phyloP scores from a whole-genome alignment of 768 basidiomycete genomes.

The Tylopilus sp. region DNA sequence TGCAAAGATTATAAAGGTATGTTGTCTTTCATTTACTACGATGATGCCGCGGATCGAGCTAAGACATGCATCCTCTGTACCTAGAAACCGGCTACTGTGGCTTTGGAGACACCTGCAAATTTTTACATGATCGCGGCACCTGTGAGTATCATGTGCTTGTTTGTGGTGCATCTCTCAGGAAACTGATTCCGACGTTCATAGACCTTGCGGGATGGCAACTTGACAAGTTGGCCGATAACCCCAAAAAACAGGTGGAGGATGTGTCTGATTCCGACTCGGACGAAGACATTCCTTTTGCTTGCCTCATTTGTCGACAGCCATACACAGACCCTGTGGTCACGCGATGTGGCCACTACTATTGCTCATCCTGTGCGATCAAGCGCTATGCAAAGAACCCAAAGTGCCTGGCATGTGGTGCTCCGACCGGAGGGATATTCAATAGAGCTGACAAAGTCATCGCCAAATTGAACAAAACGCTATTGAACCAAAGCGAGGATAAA shows the following conservation, averaged over 20 bases:
- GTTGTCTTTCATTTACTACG: constrained; percentile 27
- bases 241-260: constrained; percentile 53
- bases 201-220: constrained; percentile 99
- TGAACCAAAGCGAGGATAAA: constrained; percentile 48
- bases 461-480: constrained; percentile 73
- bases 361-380: constrained; percentile 92
- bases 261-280: constrained; percentile 68
- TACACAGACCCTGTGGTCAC: constrained; percentile 96
- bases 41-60: constrained; percentile 15
- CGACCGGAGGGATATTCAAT: constrained; percentile 96
- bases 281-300: constrained; percentile 97
- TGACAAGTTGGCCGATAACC: constrained; percentile 83
- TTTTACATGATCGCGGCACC: constrained; percentile 95
- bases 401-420: constrained; percentile 89
- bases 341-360: constrained; percentile 96
- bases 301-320: constrained; percentile 90
- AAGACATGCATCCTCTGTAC: constrained; percentile 1
- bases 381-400: constrained; percentile 92
- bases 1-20: constrained; percentile 99
- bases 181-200: constrained; percentile 29
- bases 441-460: constrained; percentile 89
- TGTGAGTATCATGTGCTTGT: constrained; percentile 48
- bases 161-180: neutral
- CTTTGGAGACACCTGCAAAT: constrained; percentile 98
- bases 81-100: constrained; percentile 98